phyloP scores from a whole-genome alignment of 2,329 filamentous ascomycete genomes.

The Mariannaea sp. region DNA sequence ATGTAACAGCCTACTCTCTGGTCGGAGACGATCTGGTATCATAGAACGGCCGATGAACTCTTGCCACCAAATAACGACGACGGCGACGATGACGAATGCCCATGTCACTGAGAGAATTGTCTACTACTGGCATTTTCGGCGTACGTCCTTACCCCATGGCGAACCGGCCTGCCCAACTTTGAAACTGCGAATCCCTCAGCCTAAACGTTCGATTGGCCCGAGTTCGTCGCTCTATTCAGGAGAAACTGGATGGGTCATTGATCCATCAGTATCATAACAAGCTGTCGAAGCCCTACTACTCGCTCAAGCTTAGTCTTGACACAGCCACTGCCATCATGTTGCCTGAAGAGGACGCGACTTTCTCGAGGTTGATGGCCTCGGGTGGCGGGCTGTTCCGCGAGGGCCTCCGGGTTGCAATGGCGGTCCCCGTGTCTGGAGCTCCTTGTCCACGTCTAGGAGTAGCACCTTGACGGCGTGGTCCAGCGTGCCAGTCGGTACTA shows the following conservation, averaged over 20 bases:
- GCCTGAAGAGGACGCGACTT: conserved; percentile 44
- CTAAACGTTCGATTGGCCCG: neutral
- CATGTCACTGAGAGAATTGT: neutral
- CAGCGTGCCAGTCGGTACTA: conserved; percentile 35
- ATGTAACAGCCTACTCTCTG: neutral
- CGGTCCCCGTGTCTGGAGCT: conserved; percentile 45
- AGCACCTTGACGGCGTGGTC: conserved; percentile 38
- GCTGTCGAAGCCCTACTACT: conserved; percentile 41
- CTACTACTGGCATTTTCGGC: neutral
- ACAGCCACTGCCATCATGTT: conserved; percentile 44
- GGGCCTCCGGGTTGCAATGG: conserved; percentile 40
- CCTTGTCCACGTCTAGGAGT: conserved; percentile 39
- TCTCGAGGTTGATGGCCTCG: conserved; percentile 43
- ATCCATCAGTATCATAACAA: neutral
- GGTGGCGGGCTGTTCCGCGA: conserved; percentile 50
- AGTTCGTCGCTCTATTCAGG: neutral
- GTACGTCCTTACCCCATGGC: neutral
- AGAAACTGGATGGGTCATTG: neutral
- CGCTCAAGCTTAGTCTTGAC: conserved; percentile 53
- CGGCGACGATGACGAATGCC: neutral
- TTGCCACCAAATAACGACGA: neutral
- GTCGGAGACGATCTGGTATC: neutral
- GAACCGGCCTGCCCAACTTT: neutral
- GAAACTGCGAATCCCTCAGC: neutral
- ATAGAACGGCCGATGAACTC: neutral